These are phyloP conservation scores for Russula earlei DNA, from an alignment of 768 basidiomycete species.

Conservation along the genomic window DNA sequence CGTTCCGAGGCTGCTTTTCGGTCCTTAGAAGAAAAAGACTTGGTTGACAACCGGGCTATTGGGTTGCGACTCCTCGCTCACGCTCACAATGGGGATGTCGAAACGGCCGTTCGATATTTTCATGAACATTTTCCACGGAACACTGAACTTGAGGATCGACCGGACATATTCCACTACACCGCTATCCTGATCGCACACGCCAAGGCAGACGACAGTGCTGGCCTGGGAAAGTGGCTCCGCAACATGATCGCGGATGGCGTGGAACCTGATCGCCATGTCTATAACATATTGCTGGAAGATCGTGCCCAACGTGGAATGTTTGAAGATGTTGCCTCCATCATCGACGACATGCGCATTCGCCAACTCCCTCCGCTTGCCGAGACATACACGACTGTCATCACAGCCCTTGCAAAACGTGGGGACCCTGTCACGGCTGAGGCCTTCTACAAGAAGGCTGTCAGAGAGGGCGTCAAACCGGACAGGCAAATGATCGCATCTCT, in stretches of 20 bases:
- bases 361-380: conserved; percentile 38
- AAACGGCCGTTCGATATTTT: conserved; percentile 42
- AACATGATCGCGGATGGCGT: conserved; percentile 41
- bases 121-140: conserved; percentile 38
- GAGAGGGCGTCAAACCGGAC: conserved; percentile 55
- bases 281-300: conserved; percentile 48
- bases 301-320: conserved; percentile 48
- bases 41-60: conserved; percentile 26
- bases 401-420: conserved; percentile 49
- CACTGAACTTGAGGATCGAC: conserved; percentile 29
- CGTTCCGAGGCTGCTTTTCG: conserved; percentile 38
- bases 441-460: conserved; percentile 54
- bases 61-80: conserved; percentile 48
- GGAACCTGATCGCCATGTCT: conserved; percentile 46
- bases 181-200: conserved; percentile 48
- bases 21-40: conserved; percentile 26
- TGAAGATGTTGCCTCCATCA: conserved; percentile 37
- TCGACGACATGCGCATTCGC: conserved; percentile 52
- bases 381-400: conserved; percentile 59
- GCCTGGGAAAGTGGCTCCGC: conserved; percentile 46
- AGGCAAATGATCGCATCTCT: conserved; percentile 55
- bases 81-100: conserved; percentile 36
- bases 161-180: conserved; percentile 44
- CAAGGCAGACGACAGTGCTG: conserved; percentile 35
- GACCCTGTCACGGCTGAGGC: conserved; percentile 59